Base-by-base conservation (phyloP, 345 rosid genomes). In the Kernera saxatilis region DNA sequence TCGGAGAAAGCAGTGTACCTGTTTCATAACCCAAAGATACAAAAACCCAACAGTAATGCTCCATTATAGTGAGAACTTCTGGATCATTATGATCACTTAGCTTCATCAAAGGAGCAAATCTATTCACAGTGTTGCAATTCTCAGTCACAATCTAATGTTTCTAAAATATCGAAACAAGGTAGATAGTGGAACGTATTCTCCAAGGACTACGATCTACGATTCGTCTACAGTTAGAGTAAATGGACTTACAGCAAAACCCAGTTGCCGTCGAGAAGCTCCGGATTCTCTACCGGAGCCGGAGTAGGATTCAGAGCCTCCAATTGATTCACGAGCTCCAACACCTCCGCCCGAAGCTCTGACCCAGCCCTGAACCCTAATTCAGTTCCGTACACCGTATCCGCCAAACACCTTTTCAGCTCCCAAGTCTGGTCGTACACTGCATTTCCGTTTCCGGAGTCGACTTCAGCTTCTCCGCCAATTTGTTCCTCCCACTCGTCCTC, bases 1-100 rank as follows among this genome's bases (percentile, higher is more conserved):
- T 93, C 97, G 2, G 98, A 93, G 78, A 80, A 89, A 26, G 97
- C 94, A 30, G 97, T 93, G 72, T 93, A 93, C 82, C 98, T 93
- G 67, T 75, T 35, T 56, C 48, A 71, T 30, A 35, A 21, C 36
- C 72, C 36, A 56, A 39, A n/a, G 17, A 22, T 13, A 36, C 10
- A 50, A 49, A 61, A 33, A 55, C 53, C 8, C 43, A 49, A 10
- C 10, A 58, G n/a, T 12, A 27, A 27, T 27, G 52, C 37, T 43
- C 39, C 0, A 60, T 41, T 41, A 27, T 18, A 53, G 51, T 49
- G 37, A 35, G 1, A 35, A 35, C 6, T 50, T 18, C 29, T 32
- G 41, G 17, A 63, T 43, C 57, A 64, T 9, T 41, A 26, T 17
- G 7, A 53, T 52, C 32, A 52, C 44, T 18, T n/a, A 44, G 39